Base-by-base conservation (phyloP, 75 land plant genomes). In the Cupressus sempervirens region DNA sequence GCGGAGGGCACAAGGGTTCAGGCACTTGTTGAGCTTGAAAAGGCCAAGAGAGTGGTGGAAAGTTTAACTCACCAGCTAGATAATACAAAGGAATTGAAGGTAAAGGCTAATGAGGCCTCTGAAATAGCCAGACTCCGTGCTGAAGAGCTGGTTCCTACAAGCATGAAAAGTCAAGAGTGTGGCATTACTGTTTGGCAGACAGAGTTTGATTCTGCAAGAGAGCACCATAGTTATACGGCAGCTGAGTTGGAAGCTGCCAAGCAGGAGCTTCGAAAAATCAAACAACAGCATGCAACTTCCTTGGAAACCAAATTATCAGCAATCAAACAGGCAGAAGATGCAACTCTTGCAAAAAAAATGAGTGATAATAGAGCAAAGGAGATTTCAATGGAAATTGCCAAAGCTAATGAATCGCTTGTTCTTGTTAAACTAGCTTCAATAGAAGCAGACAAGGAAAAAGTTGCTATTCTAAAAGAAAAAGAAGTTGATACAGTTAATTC, bases 1-100 rank as follows among this genome's bases (percentile, higher is more conserved):
- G 94, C 92, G 15, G 95, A 95, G 83, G 81, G 80, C 20, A 90
- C 91, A 10, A 91, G 90, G 86, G 84, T 81, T 46, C 91, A 92
- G 83, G 93, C 96, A 10, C 87, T 95, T 40, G 67, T 83, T 72
- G 97, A 95, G 87, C 90, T 94, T 67, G 94, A 92, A 46, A 86
- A 62, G 80, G 94, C 96, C 54, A 90, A 88, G 76, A 87, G 38
- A 84, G 88, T 85, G 13, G 94, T 88, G 70, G 91, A 91, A n/a
- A 89, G 86, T 38, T 88, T 93, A n/a, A 93, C 83, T 40, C 40
- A 76, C 14, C 91, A 91, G 84, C 88, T 94, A 11, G 84, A 87
- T 40, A 74, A 45, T 50, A 67, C 89, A 75, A 87, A 83, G 62
- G 87, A 88, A 80, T 89, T 93, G 3, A 93, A 87, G 52, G 89